Evolutionary conservation across 1,284 basidiomycete genomes (phyloP).

Genomic region (Puccinia sorghi): DNA sequence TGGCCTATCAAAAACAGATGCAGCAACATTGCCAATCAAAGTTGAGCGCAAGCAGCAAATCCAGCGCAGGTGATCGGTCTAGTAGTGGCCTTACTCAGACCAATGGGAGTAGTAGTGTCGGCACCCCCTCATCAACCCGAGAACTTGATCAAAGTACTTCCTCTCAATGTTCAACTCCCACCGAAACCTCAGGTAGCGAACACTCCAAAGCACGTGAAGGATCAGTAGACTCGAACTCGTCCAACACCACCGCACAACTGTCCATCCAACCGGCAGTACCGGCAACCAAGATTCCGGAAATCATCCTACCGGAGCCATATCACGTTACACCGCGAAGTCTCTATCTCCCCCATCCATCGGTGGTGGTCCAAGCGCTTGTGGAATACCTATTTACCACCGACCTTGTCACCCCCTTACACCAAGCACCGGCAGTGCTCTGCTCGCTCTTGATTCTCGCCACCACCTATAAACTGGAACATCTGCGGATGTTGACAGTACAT

Average conservation of each 20-base stretch:
- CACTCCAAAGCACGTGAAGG: constrained; percentile 60
- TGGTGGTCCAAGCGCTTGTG: constrained; percentile 80
- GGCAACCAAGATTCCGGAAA: constrained; percentile 27
- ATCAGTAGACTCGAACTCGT: constrained; percentile 54
- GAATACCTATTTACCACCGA: constrained; percentile 89
- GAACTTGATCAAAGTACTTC: constrained; percentile 52
- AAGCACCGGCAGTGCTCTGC: constrained; percentile 81
- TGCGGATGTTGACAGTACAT: constrained; percentile 78
- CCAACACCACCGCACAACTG: constrained; percentile 13
- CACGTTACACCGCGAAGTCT: constrained; percentile 74
- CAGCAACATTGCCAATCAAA: constrained; percentile 14
- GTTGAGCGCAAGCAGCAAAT: background rate
- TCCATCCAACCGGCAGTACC: constrained; percentile 21
- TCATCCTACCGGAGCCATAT: constrained; percentile 64
- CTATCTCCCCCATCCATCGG: constrained; percentile 80
- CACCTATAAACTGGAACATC: constrained; percentile 75
- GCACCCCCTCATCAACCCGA: constrained; percentile 55
- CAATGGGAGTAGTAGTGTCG: constrained; percentile 1
- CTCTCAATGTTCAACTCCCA: constrained; percentile 29
- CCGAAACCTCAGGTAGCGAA: constrained; percentile 14
- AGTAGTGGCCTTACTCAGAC: constrained; percentile 3
- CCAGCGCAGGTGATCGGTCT: constrained; percentile 10
- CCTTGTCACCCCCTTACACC: constrained; percentile 83
- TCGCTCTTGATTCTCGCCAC: constrained; percentile 80
- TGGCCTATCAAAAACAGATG: constrained; percentile 39